phyloP scores from a whole-genome alignment of 2,329 filamentous ascomycete genomes.

The Colletotrichum sp. region DNA sequence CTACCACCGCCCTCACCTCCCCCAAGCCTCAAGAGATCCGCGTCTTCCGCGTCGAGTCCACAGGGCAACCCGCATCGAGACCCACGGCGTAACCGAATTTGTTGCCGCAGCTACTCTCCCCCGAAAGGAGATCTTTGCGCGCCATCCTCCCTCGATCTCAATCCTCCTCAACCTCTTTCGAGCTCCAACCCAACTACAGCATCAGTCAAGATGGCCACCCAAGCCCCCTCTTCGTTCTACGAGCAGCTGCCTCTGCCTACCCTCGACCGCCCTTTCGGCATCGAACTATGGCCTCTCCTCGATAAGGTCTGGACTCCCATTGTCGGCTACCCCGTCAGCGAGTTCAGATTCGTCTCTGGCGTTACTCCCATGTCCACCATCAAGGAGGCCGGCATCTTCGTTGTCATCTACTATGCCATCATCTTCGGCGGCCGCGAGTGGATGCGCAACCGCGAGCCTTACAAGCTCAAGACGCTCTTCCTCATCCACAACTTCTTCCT shows the following conservation, averaged over 20 bases:
- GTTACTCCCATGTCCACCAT: slow-evolving; percentile 90
- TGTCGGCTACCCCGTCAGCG: slow-evolving; percentile 81
- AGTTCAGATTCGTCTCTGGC: slow-evolving; percentile 84
- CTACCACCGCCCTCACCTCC: neutral
- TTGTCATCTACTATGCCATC: slow-evolving; percentile 88
- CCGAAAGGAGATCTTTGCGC: neutral
- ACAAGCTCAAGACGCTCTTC: slow-evolving; percentile 89
- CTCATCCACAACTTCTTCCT: slow-evolving; percentile 97
- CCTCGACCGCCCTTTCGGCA: slow-evolving; percentile 89
- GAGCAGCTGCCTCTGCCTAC: slow-evolving; percentile 73
- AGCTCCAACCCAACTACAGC: slow-evolving; percentile 5
- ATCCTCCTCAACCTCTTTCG: neutral
- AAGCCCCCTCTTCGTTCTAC: slow-evolving; percentile 50
- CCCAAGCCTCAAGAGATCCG: slow-evolving; percentile 11
- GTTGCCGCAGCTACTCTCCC: neutral
- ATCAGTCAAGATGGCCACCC: slow-evolving; percentile 37
- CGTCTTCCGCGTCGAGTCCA: slow-evolving; percentile 27
- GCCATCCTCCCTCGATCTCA: neutral
- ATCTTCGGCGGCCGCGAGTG: slow-evolving; percentile 92
- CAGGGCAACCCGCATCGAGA: slow-evolving; percentile 15
- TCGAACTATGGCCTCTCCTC: slow-evolving; percentile 94
- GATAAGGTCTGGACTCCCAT: slow-evolving; percentile 80
- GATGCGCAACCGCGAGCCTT: slow-evolving; percentile 85
- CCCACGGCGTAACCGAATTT: slow-evolving; percentile 11
- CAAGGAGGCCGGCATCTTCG: slow-evolving; percentile 79